phyloP scores from a whole-genome alignment of 179 eudicot species.

The Silene coronaria region DNA sequence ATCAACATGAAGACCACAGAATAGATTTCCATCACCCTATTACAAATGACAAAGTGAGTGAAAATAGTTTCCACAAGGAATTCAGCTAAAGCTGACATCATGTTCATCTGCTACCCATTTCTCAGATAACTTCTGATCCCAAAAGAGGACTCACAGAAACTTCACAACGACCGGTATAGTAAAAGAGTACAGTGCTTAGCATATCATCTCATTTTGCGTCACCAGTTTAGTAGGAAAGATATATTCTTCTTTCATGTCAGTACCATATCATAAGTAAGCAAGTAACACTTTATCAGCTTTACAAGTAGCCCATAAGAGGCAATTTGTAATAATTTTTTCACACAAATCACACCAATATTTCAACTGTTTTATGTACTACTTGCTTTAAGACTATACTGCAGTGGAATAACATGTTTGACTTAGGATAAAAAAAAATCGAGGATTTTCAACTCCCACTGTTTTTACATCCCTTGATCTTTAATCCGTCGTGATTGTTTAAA shows the following conservation, averaged over 20 bases:
- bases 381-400: not conserved
- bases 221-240: not conserved
- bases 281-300: not conserved
- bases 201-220: not conserved
- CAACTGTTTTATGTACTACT: not conserved
- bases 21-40: conserved; percentile 87
- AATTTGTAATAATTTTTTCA: not conserved
- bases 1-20: conserved; percentile 88
- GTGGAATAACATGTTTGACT: not conserved
- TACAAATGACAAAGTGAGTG: conserved; percentile 1
- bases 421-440: not conserved
- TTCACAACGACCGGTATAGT: not conserved
- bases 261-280: not conserved
- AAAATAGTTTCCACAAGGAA: not conserved
- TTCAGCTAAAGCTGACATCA: not conserved
- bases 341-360: not conserved
- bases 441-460: not conserved
- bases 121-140: not conserved
- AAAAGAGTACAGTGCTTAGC: not conserved
- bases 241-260: not conserved
- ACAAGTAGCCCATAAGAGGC: not conserved
- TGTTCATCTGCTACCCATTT: not conserved
- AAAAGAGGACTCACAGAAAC: not conserved
- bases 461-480: not conserved
- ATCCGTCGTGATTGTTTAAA: not conserved